Conservation (phyloP, 208 protist species). For the Crithidia thermophila region DNA sequence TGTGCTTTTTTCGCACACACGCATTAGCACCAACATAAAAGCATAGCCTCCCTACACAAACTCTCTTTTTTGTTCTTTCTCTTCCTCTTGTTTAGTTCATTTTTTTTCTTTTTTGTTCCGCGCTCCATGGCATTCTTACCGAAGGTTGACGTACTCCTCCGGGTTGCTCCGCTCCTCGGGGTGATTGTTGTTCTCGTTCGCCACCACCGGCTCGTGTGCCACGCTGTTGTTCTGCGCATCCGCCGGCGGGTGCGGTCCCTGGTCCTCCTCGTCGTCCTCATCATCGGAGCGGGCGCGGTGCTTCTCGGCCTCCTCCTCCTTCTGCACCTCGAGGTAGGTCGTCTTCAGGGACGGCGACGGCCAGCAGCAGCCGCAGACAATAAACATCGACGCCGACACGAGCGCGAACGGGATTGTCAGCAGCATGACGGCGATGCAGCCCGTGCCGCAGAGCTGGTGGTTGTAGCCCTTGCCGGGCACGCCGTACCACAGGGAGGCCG, state of each 20-base stretch:
- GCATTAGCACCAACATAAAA: no score
- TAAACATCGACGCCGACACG: slow-evolving; percentile 34
- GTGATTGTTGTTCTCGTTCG: neutral
- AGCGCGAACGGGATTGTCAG: slow-evolving; percentile 42
- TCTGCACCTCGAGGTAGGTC: slow-evolving; percentile 26
- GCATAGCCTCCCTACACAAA: no score
- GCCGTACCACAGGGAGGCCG: slow-evolving; percentile 10
- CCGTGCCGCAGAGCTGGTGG: slow-evolving; percentile 49
- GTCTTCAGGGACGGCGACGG: slow-evolving; percentile 54
- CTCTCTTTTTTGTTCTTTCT: neutral
- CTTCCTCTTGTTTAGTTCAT: neutral
- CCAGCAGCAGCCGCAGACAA: slow-evolving; percentile 49
- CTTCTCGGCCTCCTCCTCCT: slow-evolving; percentile 24
- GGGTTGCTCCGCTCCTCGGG: slow-evolving; percentile 11
- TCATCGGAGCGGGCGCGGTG: slow-evolving; percentile 5
- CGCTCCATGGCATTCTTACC: no score
- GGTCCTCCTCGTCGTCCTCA: slow-evolving; percentile 15
- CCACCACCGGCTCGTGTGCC: slow-evolving; percentile 19
- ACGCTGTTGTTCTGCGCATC: neutral
- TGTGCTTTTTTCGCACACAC: no score
- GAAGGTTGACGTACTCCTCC: slow-evolving; percentile 23
- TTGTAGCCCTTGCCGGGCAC: slow-evolving; percentile 49
- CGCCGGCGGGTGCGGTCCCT: neutral
- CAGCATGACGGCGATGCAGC: slow-evolving; percentile 50
- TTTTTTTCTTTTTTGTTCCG: no score